A percentile compares a stretch with the other conserved stretches of the same genome.
Evolutionary conservation across 1,284 basidiomycete species (phyloP).

Genomic region (Stereum hirsutum): DNA sequence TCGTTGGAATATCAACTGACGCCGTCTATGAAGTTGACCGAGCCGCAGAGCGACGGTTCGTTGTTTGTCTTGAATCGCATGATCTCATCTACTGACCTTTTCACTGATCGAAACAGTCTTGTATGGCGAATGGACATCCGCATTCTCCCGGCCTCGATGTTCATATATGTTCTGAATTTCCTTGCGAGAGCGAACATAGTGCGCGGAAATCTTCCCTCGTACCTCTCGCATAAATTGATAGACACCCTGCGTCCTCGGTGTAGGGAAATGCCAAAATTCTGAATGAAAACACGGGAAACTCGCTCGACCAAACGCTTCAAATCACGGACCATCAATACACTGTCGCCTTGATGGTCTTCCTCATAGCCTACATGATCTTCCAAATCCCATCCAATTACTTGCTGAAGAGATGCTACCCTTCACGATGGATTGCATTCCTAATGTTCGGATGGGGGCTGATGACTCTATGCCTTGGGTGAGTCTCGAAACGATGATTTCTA

Average conservation of each 20-base stretch:
- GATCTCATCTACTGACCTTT: too few species aligned
- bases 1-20: too few species aligned
- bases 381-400: constrained; percentile 30
- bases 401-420: constrained; percentile 31
- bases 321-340: constrained; percentile 24
- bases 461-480: constrained; percentile 25
- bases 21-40: too few species aligned
- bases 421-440: constrained; percentile 25
- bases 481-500: too few species aligned
- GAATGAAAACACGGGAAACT: constrained; percentile 23
- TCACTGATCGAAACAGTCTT: too few species aligned
- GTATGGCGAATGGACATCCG: constrained; percentile 19
- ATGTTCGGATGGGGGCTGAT: constrained; percentile 32
- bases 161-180: constrained; percentile 28
- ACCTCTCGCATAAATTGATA: neutral
- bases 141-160: constrained; percentile 18
- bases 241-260: neutral
- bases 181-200: constrained; percentile 30
- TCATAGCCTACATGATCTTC: constrained; percentile 26
- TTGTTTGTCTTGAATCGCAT: too few species aligned
- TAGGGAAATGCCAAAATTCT: constrained; percentile 29
- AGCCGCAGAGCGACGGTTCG: too few species aligned
- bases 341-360: constrained; percentile 29
- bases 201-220: constrained; percentile 1
- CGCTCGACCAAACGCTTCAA: constrained; percentile 21